These are phyloP conservation scores for Wickerhamomyces rabaulensis DNA, from an alignment of 805 yeast species.

Conservation along the genomic window DNA sequence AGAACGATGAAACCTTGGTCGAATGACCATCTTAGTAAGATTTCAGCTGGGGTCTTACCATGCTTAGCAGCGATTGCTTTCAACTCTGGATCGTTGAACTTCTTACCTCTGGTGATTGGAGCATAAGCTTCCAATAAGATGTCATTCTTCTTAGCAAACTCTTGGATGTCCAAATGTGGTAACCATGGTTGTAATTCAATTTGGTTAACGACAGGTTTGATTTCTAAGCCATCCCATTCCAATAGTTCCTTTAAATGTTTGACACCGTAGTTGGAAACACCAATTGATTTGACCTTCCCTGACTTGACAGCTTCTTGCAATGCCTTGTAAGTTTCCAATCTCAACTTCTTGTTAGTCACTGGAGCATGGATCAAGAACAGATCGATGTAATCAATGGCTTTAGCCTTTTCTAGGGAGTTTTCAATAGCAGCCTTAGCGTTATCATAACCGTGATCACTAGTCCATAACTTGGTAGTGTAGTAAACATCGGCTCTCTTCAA, in stretches of 20 bases:
- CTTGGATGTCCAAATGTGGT: conserved; percentile 58
- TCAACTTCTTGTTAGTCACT: conserved; percentile 35
- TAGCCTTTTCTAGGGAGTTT: conserved; percentile 45
- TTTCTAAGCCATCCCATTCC: conserved; percentile 45
- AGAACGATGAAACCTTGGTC: conserved; percentile 19
- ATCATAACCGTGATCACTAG: conserved; percentile 45
- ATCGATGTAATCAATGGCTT: conserved; percentile 63
- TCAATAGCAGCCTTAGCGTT: conserved; percentile 53
- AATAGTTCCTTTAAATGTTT: conserved; percentile 57
- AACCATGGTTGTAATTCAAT: conserved; percentile 84
- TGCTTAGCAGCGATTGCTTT: conserved; percentile 40
- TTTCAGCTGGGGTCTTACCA: conserved; percentile 14
- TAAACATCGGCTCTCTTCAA: conserved; percentile 59
- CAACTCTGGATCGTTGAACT: conserved; percentile 50
- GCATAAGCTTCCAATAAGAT: conserved; percentile 72
- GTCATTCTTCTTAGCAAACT: conserved; percentile 49
- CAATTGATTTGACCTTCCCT: conserved; percentile 60
- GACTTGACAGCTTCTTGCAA: conserved; percentile 65
- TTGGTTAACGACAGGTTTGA: conserved; percentile 69
- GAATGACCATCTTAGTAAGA: conserved; percentile 20
- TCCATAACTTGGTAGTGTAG: conserved; percentile 68
- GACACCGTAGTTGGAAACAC: conserved; percentile 71
- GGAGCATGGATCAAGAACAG: conserved; percentile 67
- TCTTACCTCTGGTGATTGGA: conserved; percentile 65
- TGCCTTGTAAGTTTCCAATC: conserved; percentile 65